Evolutionary conservation across 139 green algal species (phyloP), one percentile per base, ranked within the genome.

Genomic region (Zygnema circumcarinatum): DNA sequence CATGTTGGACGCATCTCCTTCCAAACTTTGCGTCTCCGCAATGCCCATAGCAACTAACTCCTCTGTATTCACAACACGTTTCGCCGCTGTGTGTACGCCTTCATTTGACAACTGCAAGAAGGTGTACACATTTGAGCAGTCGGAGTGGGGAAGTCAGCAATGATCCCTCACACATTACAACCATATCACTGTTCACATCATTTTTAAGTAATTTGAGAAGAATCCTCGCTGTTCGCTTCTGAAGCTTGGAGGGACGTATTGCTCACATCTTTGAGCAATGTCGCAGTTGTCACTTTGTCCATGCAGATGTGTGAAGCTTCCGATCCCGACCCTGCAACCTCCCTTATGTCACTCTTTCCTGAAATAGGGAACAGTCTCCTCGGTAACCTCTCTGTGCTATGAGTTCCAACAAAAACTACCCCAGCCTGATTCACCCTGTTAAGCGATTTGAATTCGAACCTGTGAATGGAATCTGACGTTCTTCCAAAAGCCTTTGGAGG

Each of bases 211-310:
- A n/a, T n/a, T n/a, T n/a, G n/a, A n/a, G n/a, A n/a, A n/a, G n/a
- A n/a, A n/a, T n/a, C n/a, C n/a, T n/a, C n/a, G n/a, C n/a, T n/a
- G n/a, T n/a, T n/a, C n/a, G n/a, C n/a, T n/a, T n/a, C n/a, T n/a
- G n/a, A n/a, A n/a, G n/a, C n/a, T n/a, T n/a, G n/a, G n/a, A n/a
- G n/a, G n/a, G n/a, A n/a, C n/a, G n/a, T n/a, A n/a, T n/a, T 16
- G 47, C 76, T 54, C 76, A 84, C 76, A 33, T 78, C 7, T 72
- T 33, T 62, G 38, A 89, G 39, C 0, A 67, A 56, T 42, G 38
- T 21, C 33, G 33, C 84, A n/a, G 84, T 89, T n/a, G 76, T 67
- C 39, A 31, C 47, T 69, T 89, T 88, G 78, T 89, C 84, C 74
- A 89, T 89, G 11, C 84, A 89, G 36, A 87, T 11, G n/a, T 32